phyloP scores from a whole-genome alignment of 495 filamentous ascomycete genomes.

The Aeminium ludgeri region DNA sequence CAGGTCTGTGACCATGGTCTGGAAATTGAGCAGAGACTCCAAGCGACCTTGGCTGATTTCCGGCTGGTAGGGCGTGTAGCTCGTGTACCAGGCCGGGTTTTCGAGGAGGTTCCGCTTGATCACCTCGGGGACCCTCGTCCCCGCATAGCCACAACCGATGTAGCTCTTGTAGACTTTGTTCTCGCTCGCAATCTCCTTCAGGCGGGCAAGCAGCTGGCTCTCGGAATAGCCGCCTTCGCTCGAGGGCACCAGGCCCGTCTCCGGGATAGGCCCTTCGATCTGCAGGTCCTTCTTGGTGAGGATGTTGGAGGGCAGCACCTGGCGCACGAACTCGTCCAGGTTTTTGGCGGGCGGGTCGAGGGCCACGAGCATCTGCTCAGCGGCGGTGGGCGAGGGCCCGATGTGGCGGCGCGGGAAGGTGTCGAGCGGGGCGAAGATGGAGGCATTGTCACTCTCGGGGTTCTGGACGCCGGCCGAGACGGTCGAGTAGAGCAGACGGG shows the following conservation, averaged over 20 bases:
- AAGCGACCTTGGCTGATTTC: constrained; percentile 76
- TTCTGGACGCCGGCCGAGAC: constrained; percentile 9
- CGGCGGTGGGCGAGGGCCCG: constrained; percentile 61
- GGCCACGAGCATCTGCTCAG: constrained; percentile 61
- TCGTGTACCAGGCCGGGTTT: constrained; percentile 95
- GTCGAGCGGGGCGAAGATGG: constrained; percentile 29
- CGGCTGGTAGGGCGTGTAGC: constrained; percentile 95
- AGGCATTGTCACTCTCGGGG: constrained; percentile 5
- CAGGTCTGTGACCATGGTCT: constrained; percentile 82
- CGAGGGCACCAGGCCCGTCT: constrained; percentile 5
- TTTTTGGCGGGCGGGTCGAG: constrained; percentile 57
- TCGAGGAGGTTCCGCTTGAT: constrained; percentile 92
- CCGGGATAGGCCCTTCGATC: constrained; percentile 26
- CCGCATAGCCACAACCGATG: constrained; percentile 80
- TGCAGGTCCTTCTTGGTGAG: constrained; percentile 48
- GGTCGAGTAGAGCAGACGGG: constrained; percentile 16
- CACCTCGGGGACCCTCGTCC: constrained; percentile 71
- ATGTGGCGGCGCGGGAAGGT: constrained; percentile 84
- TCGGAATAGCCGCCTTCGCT: constrained; percentile 40
- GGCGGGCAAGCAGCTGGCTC: constrained; percentile 44
- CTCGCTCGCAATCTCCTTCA: constrained; percentile 46
- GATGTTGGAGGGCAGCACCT: constrained; percentile 74
- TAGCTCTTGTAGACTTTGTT: constrained; percentile 49
- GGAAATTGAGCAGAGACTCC: constrained; percentile 92
- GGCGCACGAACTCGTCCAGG: constrained; percentile 73